phyloP scores from a whole-genome alignment of 2,329 filamentous ascomycete genomes.

The Xylariaceae sp. region DNA sequence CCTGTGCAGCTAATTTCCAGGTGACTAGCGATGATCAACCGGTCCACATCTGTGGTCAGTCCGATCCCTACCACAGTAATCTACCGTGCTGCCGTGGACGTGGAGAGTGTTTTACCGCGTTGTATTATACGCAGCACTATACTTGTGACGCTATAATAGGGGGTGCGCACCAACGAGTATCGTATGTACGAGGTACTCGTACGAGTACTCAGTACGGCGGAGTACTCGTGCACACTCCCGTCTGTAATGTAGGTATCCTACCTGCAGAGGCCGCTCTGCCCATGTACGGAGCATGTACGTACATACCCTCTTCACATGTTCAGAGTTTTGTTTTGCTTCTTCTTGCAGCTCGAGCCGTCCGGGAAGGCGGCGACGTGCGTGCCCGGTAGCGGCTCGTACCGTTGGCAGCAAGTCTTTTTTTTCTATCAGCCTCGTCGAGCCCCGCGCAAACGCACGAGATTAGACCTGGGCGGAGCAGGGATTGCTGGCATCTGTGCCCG shows the following conservation, averaged over 20 bases:
- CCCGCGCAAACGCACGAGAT: not conserved
- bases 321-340: not conserved
- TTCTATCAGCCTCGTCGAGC: not conserved
- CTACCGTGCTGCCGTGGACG: not conserved
- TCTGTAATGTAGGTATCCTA: not conserved
- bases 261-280: not conserved
- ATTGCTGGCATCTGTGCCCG: not conserved
- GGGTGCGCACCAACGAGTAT: too few relatives aligned
- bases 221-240: not conserved
- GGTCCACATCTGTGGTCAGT: not conserved
- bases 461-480: not conserved
- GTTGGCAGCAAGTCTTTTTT: not conserved
- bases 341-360: not conserved
- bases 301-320: not conserved
- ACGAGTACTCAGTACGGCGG: not conserved
- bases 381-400: not conserved
- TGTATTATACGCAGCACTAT: not conserved
- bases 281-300: not conserved
- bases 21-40: not conserved
- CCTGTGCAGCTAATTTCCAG: not conserved
- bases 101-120: not conserved
- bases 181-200: not conserved
- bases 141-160: not conserved
- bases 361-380: not conserved
- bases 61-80: not conserved